A percentile compares a stretch with the other conserved stretches of the same genome.
These are phyloP conservation scores for Umbelopsis sp. DNA, from an alignment of 192 early-diverging fungal species.

Conservation along the genomic window DNA sequence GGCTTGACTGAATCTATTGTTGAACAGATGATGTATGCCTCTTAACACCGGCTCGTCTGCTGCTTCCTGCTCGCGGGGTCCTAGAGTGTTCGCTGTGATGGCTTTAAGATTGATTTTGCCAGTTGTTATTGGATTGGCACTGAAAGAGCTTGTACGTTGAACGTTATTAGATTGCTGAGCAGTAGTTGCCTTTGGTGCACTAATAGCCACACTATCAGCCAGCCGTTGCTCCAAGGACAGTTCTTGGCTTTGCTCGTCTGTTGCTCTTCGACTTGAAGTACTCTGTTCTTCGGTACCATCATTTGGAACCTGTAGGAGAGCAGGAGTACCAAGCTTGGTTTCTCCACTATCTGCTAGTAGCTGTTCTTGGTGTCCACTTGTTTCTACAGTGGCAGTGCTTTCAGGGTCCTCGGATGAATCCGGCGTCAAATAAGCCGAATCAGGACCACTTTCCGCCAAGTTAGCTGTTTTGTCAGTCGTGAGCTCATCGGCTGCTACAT, in stretches of 20 bases:
- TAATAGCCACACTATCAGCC: constrained; percentile 7
- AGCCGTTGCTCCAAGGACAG: constrained; percentile 4
- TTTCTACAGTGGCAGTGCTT: background rate
- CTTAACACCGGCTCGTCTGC: constrained; percentile 33
- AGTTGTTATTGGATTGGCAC: constrained; percentile 2
- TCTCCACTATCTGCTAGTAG: background rate
- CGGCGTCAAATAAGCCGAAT: background rate
- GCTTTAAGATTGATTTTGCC: constrained; percentile 20
- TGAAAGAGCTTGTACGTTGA: constrained; percentile 10
- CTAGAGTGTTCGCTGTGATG: constrained; percentile 32
- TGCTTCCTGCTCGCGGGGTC: constrained; percentile 35
- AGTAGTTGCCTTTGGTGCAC: background rate
- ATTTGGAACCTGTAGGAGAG: constrained; percentile 1
- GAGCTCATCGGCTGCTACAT: background rate
- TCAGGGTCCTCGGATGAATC: background rate
- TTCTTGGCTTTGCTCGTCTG: background rate
- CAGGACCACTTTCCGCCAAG: background rate
- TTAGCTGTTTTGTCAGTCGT: background rate
- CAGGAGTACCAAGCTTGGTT: background rate
- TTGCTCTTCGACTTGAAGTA: background rate
- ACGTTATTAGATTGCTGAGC: background rate
- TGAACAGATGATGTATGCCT: constrained; percentile 32
- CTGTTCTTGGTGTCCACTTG: background rate
- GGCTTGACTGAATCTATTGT: constrained; percentile 38
- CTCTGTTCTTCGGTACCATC: constrained; percentile 3